Evolutionary conservation across 2,329 filamentous ascomycete genomes (phyloP), one percentile per base, ranked within the genome.

Genomic region (Furcasterigmium sp.): DNA sequence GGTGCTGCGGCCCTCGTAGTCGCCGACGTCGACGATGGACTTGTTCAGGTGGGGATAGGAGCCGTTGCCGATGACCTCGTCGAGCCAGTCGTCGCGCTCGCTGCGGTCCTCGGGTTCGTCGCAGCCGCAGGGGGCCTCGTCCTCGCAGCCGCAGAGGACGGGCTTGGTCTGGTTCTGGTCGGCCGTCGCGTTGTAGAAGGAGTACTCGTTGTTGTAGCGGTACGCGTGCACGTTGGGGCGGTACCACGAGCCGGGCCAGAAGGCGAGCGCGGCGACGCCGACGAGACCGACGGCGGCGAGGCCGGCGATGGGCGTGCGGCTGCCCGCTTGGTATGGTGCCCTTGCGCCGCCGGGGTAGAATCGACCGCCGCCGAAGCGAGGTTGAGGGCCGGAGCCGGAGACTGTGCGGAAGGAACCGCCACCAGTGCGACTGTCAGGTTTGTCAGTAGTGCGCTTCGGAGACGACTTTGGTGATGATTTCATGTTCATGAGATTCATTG

Each of bases 271-370:
- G 18, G 69, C 62, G 10, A 64, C 59, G 4, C 68, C 71, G 4
- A 73, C 56, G 3, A 84, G 63, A 18, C 80, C 59, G 38, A 80
- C 60, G 14, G 79, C 70, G 0, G 68, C 63, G 21, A 79, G 59
- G 20, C 23, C 18, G 29, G 85, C 72, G 4, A 74, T 72, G 4
- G 69, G 60, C 1, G 70, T 73, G 2, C 71, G 70, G 11, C 44
- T 46, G 7, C 83, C 84, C 3, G 84, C 51, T 3, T 53, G 47
- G 62, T 86, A 91, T 2, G 87, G 84, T 1, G 59, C 56, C 3
- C 66, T 47, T 0, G 80, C 74, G 39, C 87, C 87, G 39, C 84
- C 84, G 29, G 76, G 75, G 56, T 89, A 90, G 60, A 75, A 86
- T 41, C 58, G 54, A 8, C 83, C 82, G 29, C 80, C 79, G 5